These are phyloP conservation scores for apple (Malus domestica) DNA, from an alignment of 306 rosid genomes.

Conservation along the genomic window ASM211411v1 NC_041803.1:11585501-11586000, in stretches of 20 bases:
- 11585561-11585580: slow-evolving; percentile 90
- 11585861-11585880: slow-evolving; percentile 81
- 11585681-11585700: background rate
- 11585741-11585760: slow-evolving; percentile 71
- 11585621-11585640: background rate
- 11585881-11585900: slow-evolving; percentile 64
- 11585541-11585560: slow-evolving; percentile 81
- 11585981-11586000: slow-evolving; percentile 55
- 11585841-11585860: slow-evolving; percentile 41
- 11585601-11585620: background rate
- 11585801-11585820: slow-evolving; percentile 87
- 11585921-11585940: background rate
- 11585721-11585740: slow-evolving; percentile 1
- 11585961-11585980: background rate
- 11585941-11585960: background rate
- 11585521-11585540: slow-evolving; percentile 56
- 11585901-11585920: slow-evolving; percentile 66
- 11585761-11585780: slow-evolving; percentile 80
- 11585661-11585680: background rate
- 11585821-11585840: slow-evolving; percentile 70
- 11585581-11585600: slow-evolving; percentile 57
- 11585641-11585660: background rate
- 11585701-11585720: slow-evolving; percentile 1
- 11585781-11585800: slow-evolving; percentile 88
- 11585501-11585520: slow-evolving; percentile 57